Evolutionary conservation across 106 monocot species (phyloP).

Genomic region (Posidonia australis): DNA sequence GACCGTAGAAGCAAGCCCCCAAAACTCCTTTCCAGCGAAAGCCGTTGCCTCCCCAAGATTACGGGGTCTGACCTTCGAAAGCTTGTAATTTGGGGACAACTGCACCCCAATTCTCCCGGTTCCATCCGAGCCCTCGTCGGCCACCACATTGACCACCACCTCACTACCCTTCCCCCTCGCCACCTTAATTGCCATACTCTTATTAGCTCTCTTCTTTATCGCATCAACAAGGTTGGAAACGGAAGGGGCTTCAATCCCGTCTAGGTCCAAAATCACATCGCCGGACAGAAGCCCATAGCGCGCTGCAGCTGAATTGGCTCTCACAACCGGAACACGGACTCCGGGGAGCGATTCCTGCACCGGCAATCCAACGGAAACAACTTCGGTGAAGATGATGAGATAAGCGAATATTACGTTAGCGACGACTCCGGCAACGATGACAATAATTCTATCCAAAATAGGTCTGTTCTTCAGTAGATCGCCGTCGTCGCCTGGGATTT

Average conservation of each 20-base stretch:
- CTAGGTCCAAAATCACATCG: constrained; percentile 51
- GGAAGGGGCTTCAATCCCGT: constrained; percentile 15
- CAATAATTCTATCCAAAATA: constrained; percentile 62
- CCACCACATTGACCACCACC: constrained; percentile 33
- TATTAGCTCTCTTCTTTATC: constrained; percentile 49
- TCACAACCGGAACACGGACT: constrained; percentile 64
- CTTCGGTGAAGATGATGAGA: constrained; percentile 53
- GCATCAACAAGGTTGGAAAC: constrained; percentile 54
- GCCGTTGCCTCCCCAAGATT: constrained; percentile 36
- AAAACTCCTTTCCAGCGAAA: constrained; percentile 51
- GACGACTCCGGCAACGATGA: constrained; percentile 77
- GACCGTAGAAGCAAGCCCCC: constrained; percentile 30
- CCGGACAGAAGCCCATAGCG: constrained; percentile 51
- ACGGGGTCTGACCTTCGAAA: constrained; percentile 33
- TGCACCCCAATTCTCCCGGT: constrained; percentile 80
- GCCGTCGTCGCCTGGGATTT: constrained; percentile 53
- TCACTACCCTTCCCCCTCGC: neutral
- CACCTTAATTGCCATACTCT: constrained; percentile 28
- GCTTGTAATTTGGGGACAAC: constrained; percentile 59
- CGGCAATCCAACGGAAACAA: constrained; percentile 58
- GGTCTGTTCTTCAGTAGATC: constrained; percentile 83
- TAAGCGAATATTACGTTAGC: constrained; percentile 81
- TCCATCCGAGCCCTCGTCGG: constrained; percentile 56
- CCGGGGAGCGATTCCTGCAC: constrained; percentile 55
- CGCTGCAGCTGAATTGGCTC: constrained; percentile 46